Base-by-base conservation (phyloP, 2,329 filamentous ascomycete genomes). In the Beauveria caledonica region DNA sequence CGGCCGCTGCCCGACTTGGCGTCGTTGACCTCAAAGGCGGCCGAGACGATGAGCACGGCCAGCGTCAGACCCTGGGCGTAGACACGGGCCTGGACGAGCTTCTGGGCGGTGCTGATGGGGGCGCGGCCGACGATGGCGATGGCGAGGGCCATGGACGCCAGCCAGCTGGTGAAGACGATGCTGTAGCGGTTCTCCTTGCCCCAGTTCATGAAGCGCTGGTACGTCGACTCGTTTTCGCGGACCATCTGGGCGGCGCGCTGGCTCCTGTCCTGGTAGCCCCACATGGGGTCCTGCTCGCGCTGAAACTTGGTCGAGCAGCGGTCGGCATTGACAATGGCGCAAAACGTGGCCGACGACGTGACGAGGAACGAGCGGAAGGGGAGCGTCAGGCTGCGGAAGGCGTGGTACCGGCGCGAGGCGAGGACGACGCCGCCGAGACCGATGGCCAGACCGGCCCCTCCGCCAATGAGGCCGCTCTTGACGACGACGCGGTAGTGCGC, bases 341-440 rank as follows among this genome's bases (percentile, higher is more conserved):
- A 81, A 71, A 96, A 96, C 4, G 94, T 97, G 52, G 84, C 86
- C 11, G 86, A 73, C 9, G 91, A 96, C 49, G 89, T 88, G 65
- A 94, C 83, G 64, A 97, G 85, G 83, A 97, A 99, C 59, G 90
- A 81, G 67, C 91, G 90, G 82, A 99, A 92, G 19, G 92, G 94
- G 0, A 97, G 71, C 0, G 93, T 96, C 63, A 99, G 86, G 65
- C 80, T 76, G 66, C 90, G 86, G 80, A 97, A 90, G 68, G 85
- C 86, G 53, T 85, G 80, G 74, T 88, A 97, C 69, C 92, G 87
- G 63, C 79, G 79, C 57, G 83, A 83, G 21, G 88, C 91, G 53
- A 77, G 73, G n/a, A 83, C 63, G 25, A 96, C 87, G 69, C 86
- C 90, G 29, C 80, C 79, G 9, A 84, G 66, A 64, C 93, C 92